phyloP scores from a whole-genome alignment of 495 filamentous ascomycete species.

The Physcia stellaris region DNA sequence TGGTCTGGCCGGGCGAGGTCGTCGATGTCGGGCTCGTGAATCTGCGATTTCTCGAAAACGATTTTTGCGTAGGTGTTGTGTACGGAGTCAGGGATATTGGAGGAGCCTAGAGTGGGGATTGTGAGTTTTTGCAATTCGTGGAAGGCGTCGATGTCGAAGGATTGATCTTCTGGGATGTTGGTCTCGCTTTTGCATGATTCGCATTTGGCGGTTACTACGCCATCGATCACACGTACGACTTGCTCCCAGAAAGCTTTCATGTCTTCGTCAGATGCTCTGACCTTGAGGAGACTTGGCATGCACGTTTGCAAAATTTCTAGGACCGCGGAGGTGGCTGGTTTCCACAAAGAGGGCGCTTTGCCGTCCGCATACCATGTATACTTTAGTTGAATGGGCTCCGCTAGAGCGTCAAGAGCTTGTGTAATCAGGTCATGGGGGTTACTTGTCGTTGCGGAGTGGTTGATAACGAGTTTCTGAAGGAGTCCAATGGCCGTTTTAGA shows the following conservation, averaged over 20 bases:
- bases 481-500: slow-evolving; percentile 64
- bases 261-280: slow-evolving; percentile 34
- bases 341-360: slow-evolving; percentile 60
- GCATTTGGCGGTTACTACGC: slow-evolving; percentile 45
- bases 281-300: slow-evolving; percentile 44
- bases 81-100: slow-evolving; percentile 48
- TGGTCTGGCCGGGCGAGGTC: slow-evolving; percentile 44
- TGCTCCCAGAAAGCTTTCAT: slow-evolving; percentile 41
- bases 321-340: slow-evolving; percentile 54
- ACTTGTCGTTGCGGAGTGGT: slow-evolving; percentile 46
- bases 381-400: slow-evolving; percentile 55
- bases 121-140: slow-evolving; percentile 52
- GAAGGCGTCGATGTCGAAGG: slow-evolving; percentile 71
- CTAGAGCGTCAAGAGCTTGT: slow-evolving; percentile 46
- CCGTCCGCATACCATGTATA: slow-evolving; percentile 46
- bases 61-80: slow-evolving; percentile 57
- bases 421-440: slow-evolving; percentile 52
- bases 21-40: slow-evolving; percentile 52
- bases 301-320: slow-evolving; percentile 55
- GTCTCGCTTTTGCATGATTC: slow-evolving; percentile 24
- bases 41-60: slow-evolving; percentile 73
- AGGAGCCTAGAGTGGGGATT: slow-evolving; percentile 55
- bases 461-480: slow-evolving; percentile 46
- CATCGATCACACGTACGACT: slow-evolving; percentile 43
- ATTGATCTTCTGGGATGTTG: slow-evolving; percentile 46